phyloP scores from a whole-genome alignment of 2,329 filamentous ascomycete genomes.

The Epichloe gansuensis region DNA sequence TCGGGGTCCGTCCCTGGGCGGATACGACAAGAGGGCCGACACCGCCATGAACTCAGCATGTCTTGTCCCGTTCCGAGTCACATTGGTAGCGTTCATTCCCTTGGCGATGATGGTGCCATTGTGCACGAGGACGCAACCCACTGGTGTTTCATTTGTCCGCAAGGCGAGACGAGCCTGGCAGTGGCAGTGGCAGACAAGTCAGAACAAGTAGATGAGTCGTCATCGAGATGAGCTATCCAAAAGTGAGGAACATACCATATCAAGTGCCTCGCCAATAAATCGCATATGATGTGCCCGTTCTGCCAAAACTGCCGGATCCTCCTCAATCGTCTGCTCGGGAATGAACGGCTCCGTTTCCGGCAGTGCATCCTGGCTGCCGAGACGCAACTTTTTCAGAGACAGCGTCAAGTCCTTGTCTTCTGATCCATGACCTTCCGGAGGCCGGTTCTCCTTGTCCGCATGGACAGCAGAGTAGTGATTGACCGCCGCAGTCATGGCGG shows the following conservation, averaged over 20 bases:
- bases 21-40: constrained; percentile 37
- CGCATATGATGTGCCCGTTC: constrained; percentile 24
- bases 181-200: background rate
- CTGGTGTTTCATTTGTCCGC: constrained; percentile 78
- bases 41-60: constrained; percentile 94
- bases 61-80: constrained; percentile 78
- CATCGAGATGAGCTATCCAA: no score
- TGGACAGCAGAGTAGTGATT: background rate
- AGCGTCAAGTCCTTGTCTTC: constrained; percentile 3
- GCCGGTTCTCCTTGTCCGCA: constrained; percentile 20
- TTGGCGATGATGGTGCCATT: constrained; percentile 65
- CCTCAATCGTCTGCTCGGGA: background rate
- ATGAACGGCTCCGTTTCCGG: background rate
- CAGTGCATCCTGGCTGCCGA: constrained; percentile 6
- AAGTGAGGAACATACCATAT: constrained; percentile 50
- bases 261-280: constrained; percentile 77
- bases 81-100: constrained; percentile 96
- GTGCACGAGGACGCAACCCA: constrained; percentile 88
- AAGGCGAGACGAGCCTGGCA: constrained; percentile 72
- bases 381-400: constrained; percentile 10
- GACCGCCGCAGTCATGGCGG: constrained; percentile 7
- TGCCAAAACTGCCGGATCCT: constrained; percentile 17
- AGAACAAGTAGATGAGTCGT: no score
- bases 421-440: constrained; percentile 5
- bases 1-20: constrained; percentile 15